These are phyloP conservation scores for Centrapalus pauciflorus DNA, from an alignment of 129 eudicot genomes.

Conservation along the genomic window DNA sequence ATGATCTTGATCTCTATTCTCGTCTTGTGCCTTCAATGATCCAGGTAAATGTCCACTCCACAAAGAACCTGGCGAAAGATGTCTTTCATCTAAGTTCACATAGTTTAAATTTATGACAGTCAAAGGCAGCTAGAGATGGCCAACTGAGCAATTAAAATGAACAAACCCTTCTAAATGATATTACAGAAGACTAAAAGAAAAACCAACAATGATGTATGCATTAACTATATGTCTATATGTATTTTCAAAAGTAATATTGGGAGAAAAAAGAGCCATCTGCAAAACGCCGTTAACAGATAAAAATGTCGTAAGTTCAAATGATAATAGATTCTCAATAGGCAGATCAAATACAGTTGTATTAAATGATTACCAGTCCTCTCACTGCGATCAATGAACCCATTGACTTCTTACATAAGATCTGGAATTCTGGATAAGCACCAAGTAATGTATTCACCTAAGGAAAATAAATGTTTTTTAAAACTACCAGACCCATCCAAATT, in stretches of 20 bases:
- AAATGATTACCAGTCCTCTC: slow-evolving; percentile 63
- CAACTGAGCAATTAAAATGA: not conserved
- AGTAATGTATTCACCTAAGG: slow-evolving; percentile 60
- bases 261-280: too few species aligned
- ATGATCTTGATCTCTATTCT: slow-evolving; percentile 40
- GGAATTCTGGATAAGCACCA: slow-evolving; percentile 59
- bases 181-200: too few species aligned
- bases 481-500: not conserved
- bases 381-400: slow-evolving; percentile 46
- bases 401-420: slow-evolving; percentile 66
- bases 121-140: slow-evolving; percentile 12
- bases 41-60: slow-evolving; percentile 40
- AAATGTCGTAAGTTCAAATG: not conserved
- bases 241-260: slow-evolving; percentile 31
- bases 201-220: not conserved
- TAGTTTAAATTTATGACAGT: not conserved
- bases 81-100: slow-evolving; percentile 13
- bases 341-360: slow-evolving; percentile 8
- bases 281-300: too few species aligned
- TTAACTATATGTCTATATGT: slow-evolving; percentile 4
- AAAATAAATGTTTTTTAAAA: slow-evolving; percentile 2
- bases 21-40: slow-evolving; percentile 42
- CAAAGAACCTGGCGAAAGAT: slow-evolving; percentile 39
- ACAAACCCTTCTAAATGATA: too few species aligned
- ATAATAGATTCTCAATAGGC: slow-evolving; percentile 4